These are phyloP conservation scores for Cercospora brassicicola DNA, from an alignment of 2,329 filamentous ascomycete genomes.

Conservation along the genomic window DNA sequence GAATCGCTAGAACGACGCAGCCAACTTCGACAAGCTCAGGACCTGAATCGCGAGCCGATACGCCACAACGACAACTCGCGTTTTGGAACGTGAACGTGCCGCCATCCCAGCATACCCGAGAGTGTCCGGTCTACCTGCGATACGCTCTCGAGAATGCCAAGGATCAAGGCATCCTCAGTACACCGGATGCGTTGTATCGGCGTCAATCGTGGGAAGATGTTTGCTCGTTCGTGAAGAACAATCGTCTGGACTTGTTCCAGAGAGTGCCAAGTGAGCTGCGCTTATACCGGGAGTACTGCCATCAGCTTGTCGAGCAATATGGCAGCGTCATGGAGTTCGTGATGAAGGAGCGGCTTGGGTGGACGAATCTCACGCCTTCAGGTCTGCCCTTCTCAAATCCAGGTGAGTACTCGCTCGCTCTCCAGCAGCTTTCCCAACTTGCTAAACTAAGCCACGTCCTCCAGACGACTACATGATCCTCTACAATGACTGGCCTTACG, in stretches of 20 bases:
- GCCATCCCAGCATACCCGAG: constrained; percentile 56
- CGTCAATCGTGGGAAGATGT: constrained; percentile 70
- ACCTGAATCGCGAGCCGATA: background rate
- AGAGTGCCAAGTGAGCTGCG: constrained; percentile 74
- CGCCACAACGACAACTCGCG: constrained; percentile 41
- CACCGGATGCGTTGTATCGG: constrained; percentile 65
- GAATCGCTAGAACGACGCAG: background rate
- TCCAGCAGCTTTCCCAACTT: background rate
- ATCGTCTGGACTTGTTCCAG: constrained; percentile 74
- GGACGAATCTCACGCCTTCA: constrained; percentile 52
- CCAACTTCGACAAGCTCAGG: background rate
- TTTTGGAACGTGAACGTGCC: constrained; percentile 87
- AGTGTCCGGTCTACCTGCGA: constrained; percentile 71
- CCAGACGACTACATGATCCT: constrained; percentile 62
- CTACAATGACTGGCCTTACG: constrained; percentile 94
- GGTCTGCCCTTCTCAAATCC: constrained; percentile 5
- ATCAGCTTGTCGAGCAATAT: constrained; percentile 63
- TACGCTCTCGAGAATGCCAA: constrained; percentile 59
- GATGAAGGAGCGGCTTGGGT: constrained; percentile 66
- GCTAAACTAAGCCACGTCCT: background rate
- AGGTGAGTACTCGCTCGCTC: background rate
- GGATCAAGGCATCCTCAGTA: constrained; percentile 68
- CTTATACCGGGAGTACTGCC: constrained; percentile 71
- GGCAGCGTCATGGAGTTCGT: constrained; percentile 80
- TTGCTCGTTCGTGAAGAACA: constrained; percentile 60